Percentiles rank a stretch among this genome's conserved stretches.
phyloP scores from a whole-genome alignment of 495 filamentous ascomycete genomes.

The Aspergillus indologenus region DNA sequence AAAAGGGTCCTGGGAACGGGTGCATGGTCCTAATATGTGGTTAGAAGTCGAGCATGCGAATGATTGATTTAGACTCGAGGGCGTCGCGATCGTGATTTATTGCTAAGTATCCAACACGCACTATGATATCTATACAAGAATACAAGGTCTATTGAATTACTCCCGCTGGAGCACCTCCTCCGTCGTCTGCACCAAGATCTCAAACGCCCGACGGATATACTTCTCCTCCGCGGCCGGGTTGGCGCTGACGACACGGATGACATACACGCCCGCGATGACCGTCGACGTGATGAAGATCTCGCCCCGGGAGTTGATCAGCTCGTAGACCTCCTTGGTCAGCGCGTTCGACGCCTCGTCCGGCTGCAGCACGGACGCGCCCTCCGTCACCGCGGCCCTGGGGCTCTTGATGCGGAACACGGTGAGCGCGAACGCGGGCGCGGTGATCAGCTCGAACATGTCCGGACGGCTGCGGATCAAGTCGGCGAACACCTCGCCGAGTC shows the following conservation, averaged over 20 bases:
- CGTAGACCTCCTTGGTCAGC: conserved; percentile 75
- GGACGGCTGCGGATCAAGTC: conserved; percentile 52
- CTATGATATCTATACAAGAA: neutral
- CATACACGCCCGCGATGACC: conserved; percentile 70
- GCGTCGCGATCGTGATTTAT: too few relatives aligned
- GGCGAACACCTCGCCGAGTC: conserved; percentile 68
- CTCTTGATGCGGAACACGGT: conserved; percentile 65
- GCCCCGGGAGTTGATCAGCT: conserved; percentile 68
- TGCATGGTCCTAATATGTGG: too few relatives aligned
- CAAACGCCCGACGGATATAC: conserved; percentile 71
- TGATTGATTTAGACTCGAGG: too few relatives aligned
- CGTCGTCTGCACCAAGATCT: conserved; percentile 66
- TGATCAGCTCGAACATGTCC: conserved; percentile 77
- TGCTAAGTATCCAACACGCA: neutral
- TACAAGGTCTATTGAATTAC: neutral
- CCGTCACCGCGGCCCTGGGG: conserved; percentile 10
- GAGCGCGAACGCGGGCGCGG: conserved; percentile 72
- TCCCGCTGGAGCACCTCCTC: conserved; percentile 46
- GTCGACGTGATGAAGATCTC: conserved; percentile 84
- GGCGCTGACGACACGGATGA: conserved; percentile 77
- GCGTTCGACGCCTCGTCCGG: conserved; percentile 55
- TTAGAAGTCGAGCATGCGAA: too few relatives aligned
- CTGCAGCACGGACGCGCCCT: conserved; percentile 28
- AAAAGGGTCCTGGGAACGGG: too few relatives aligned
- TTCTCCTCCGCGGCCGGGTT: conserved; percentile 67